Evolutionary conservation across 2,329 filamentous ascomycete genomes (phyloP).

Genomic region (Fusarium tupiense): DNA sequence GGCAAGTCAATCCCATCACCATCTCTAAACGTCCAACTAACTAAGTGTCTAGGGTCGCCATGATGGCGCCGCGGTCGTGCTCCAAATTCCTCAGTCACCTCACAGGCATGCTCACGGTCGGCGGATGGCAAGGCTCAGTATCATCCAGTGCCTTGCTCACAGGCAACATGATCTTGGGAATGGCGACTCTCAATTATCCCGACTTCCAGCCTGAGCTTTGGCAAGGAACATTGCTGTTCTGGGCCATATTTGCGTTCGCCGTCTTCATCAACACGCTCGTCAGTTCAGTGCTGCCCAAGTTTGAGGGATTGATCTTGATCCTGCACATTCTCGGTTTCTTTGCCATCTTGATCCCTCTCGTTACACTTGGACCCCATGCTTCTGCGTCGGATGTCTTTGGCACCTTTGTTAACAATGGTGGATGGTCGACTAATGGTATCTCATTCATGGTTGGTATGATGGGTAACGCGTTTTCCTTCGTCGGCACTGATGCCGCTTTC

Average conservation of each 20-base stretch:
- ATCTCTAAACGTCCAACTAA: too few relatives aligned
- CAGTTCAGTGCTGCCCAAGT: slow-evolving; percentile 56
- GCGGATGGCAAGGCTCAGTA: slow-evolving; percentile 55
- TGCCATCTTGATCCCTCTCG: slow-evolving; percentile 45
- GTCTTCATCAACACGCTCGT: slow-evolving; percentile 62
- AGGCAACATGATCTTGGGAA: slow-evolving; percentile 56
- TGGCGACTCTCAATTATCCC: slow-evolving; percentile 45
- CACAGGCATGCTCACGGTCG: slow-evolving; percentile 59
- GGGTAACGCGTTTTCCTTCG: slow-evolving; percentile 52
- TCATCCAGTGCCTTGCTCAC: slow-evolving; percentile 53
- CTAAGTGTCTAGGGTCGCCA: slow-evolving; percentile 53
- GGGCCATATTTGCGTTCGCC: slow-evolving; percentile 56
- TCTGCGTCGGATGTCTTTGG: slow-evolving; percentile 53
- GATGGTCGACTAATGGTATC: slow-evolving; percentile 54
- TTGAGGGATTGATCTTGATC: slow-evolving; percentile 61
- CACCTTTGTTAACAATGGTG: slow-evolving; percentile 55
- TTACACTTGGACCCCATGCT: slow-evolving; percentile 47
- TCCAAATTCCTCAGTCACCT: slow-evolving; percentile 66
- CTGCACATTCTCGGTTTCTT: slow-evolving; percentile 56
- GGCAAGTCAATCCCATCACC: too few relatives aligned
- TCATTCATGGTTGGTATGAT: slow-evolving; percentile 58
- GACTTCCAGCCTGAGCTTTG: slow-evolving; percentile 53
- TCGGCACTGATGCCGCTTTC: slow-evolving; percentile 46
- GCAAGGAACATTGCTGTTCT: slow-evolving; percentile 61
- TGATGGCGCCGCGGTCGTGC: slow-evolving; percentile 57